Base-by-base conservation (phyloP, 2,329 filamentous ascomycete species). In the Fusarium graminum region DNA sequence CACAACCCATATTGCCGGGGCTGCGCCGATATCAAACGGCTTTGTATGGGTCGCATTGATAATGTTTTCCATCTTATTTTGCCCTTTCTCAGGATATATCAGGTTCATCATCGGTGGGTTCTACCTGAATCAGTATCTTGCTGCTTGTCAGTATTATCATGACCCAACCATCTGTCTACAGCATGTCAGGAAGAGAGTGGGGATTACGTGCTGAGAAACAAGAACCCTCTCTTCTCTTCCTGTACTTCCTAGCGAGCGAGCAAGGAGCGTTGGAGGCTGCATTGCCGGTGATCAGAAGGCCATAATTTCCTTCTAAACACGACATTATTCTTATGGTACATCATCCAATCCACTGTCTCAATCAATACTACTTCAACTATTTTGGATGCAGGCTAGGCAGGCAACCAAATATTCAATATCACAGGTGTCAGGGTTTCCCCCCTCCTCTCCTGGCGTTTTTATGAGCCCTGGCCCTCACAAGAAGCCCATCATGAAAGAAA, bases 201-300 rank as follows among this genome's bases (percentile, higher is more conserved):
- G 39, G 13, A 39, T 22, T 40, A 22, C 39, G 42, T 25, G 42
- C 25, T 30, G 52, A 53, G 43, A 53, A 53, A 64, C 47, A 64
- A 51, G 58, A 36, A 36, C 36, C 10, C 36, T 36, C 16, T 52
- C n/a, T 28, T 38, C 17, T 65, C 36, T 26, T 50, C 36, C 32
- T 50, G 34, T 36, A 36, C 34, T 36, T 36, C n/a, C 9, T 16
- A 36, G n/a, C 34, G n/a, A 34, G 30, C 6, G 43, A 52, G 47
- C 40, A 53, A 45, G 47, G 51, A 64, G 51, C 47, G 41, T 22
- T 44, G 41, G 42, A 57, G 36, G 45, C 49, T 63, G 47, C 43
- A 51, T 54, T 59, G 53, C 44, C 55, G 52, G 50, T 50, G 64
- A 59, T 67, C 64, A 68, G 51, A 64, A 67, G 65, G 64, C 47